Evolutionary conservation across 1,139 yeast genomes (phyloP), one percentile per base, ranked within the genome.

Genomic region (Blastobotrys petasosporus): DNA sequence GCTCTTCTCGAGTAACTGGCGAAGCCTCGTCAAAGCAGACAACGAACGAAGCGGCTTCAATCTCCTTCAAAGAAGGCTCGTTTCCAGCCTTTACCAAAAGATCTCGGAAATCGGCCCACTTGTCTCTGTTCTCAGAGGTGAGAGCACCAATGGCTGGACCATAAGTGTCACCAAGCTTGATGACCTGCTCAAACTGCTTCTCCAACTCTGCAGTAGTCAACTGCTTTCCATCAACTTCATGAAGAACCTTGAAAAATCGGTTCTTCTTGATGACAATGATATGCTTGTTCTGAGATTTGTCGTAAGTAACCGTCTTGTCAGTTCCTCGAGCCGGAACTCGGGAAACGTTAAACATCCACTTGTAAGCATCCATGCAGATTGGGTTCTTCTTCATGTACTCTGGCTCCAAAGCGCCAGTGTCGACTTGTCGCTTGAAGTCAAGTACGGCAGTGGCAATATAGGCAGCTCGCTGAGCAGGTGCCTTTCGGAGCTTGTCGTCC

Each of bases 341-440:
- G 50, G 86, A 78, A 63, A 84, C 85, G 71, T 88, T 87, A 73
- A 92, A 92, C 95, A 92, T 85, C 71, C 80, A 79, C 61, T 77
- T 79, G 76, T 86, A 90, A 33, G 94, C 84, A 65, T 87, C 90
- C 97, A 90, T 90, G 69, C 97, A 90, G 64, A 78, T 82, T 17
- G 97, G 96, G 56, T 74, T 75, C 47, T 81, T 82, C 70, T 79
- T 85, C 71, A 87, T 79, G 53, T 83, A 70, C 67, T 92, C 97
- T 1, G 96, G 88, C 55, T 74, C 80, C 55, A 70, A 58, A 13
- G 69, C 61, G 51, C 63, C 62, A 38, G 53, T 48, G 48, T 67
- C 73, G 37, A 66, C 66, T 53, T 58, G 60, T 38, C 53, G 52
- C 61, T 68, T 67, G 61, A 69, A 70, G 37, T 61, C 51, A 13